Evolutionary conservation across 1,284 basidiomycete species (phyloP).

Genomic region (Microstroma glucosiphilum): DNA sequence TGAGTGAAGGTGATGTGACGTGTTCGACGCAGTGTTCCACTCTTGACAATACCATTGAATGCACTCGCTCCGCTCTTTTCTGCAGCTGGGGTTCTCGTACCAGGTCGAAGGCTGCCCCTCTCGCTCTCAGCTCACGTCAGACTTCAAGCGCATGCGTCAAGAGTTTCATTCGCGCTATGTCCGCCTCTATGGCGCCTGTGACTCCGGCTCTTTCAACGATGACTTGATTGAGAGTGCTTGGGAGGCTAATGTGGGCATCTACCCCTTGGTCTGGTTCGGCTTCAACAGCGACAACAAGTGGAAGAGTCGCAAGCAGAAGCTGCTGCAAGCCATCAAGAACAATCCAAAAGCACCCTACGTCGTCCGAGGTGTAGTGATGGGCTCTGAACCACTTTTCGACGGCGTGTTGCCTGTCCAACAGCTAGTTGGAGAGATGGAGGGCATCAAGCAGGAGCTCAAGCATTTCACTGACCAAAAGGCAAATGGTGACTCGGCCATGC

Average conservation of each 20-base stretch:
- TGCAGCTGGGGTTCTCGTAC: conserved; percentile 17
- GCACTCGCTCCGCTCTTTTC: neutral
- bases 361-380: conserved; percentile 64
- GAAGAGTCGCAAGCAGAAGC: conserved; percentile 55
- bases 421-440: conserved; percentile 60
- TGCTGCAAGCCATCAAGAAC: conserved; percentile 57
- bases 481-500: conserved; percentile 55
- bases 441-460: conserved; percentile 9
- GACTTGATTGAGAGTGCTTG: conserved; percentile 68
- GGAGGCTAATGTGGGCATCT: conserved; percentile 63
- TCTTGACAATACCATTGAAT: neutral
- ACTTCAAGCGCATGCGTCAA: conserved; percentile 62
- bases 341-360: conserved; percentile 66
- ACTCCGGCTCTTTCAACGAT: conserved; percentile 54
- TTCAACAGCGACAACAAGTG: conserved; percentile 60
- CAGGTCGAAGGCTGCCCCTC: conserved; percentile 13
- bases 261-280: conserved; percentile 63
- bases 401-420: conserved; percentile 56
- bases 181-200: conserved; percentile 65
- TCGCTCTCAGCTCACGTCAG: conserved; percentile 55
- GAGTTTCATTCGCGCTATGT: conserved; percentile 65
- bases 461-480: conserved; percentile 3
- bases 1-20: conserved; percentile 6
- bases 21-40: neutral
- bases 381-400: conserved; percentile 70